Evolutionary conservation across 805 yeast species (phyloP), one percentile per base, ranked within the genome.

Genomic region (Ogataea wickerhamii): DNA sequence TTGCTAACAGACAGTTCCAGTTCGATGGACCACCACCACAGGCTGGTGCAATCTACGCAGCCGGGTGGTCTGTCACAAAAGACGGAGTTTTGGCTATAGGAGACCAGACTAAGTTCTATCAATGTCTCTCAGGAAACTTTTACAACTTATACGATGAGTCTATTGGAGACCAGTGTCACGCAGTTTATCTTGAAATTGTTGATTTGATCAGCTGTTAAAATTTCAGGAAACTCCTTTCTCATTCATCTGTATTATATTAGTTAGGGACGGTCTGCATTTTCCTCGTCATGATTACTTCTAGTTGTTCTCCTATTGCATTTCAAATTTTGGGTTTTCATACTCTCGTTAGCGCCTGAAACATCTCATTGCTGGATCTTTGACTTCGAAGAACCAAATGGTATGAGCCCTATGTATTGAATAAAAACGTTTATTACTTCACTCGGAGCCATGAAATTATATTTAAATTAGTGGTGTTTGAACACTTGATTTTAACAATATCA

Each of bases 21-120:
- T 76, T 76, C 52, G 81, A 76, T 55, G 80, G 80, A 55, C 80
- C 80, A 40, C 79, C 79, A 61, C 80, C 80, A 47, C 81, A 76
- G 63, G 80, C 74, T 36, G 76, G 76, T 61, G 67, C 76, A 31
- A 68, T 69, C 38, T 67, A 70, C 51, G 76, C 76, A 50, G 74
- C 71, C 41, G 75, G 76, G 42, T 70, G 76, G 76, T 65, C 76
- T 32, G 62, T 71, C 44, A 59, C 70, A 38, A 56, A 60, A 33
- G 73, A 66, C 32, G 73, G 67, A 37, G 63, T 61, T 57, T 70
- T 74, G 56, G 77, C 77, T 34, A 61, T 74, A 51, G 80, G 79
- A 57, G 60, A 65, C 60, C 59, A 55, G 38, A 66, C 71, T 37
- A 60, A 59, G 20, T 74, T 74, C 70, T 73, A 69, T 70, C 73